Percentiles rank a stretch among this genome's conserved stretches.
These are phyloP conservation scores for Epichloe sibirici DNA, from an alignment of 2,329 filamentous ascomycete genomes.

Conservation along the genomic window DNA sequence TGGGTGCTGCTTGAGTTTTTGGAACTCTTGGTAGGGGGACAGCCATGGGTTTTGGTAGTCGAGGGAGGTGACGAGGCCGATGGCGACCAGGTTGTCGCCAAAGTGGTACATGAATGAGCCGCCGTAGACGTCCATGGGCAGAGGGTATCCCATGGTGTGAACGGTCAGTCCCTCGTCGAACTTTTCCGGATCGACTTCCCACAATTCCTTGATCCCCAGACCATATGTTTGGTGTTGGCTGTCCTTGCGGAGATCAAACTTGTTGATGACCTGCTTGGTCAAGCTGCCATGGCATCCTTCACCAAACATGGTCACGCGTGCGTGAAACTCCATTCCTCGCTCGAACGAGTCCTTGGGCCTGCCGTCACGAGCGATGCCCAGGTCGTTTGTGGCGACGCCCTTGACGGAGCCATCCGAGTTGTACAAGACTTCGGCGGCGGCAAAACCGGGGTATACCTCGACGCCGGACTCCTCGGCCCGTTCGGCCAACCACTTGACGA, in stretches of 20 bases:
- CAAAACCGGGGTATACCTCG: constrained; percentile 92
- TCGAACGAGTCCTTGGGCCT: constrained; percentile 85
- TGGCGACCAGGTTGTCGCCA: constrained; percentile 86
- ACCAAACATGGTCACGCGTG: constrained; percentile 77
- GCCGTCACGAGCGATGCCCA: constrained; percentile 71
- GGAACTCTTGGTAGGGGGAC: constrained; percentile 90
- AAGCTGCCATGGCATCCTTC: constrained; percentile 95
- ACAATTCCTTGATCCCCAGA: constrained; percentile 89
- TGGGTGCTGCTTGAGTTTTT: constrained; percentile 98
- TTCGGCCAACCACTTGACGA: constrained; percentile 91
- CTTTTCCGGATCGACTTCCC: constrained; percentile 89
- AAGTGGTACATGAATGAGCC: constrained; percentile 99
- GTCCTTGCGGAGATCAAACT: constrained; percentile 79
- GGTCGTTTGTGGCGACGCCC: constrained; percentile 91
- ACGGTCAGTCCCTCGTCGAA: constrained; percentile 76
- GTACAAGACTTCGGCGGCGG: constrained; percentile 86
- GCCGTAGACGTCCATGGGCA: constrained; percentile 82
- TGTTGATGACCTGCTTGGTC: constrained; percentile 89
- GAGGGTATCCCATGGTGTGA: constrained; percentile 87
- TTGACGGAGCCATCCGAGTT: constrained; percentile 74
- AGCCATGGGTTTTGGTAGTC: constrained; percentile 97
- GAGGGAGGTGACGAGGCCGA: constrained; percentile 83
- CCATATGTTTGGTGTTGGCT: constrained; percentile 93
- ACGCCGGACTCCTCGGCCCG: constrained; percentile 93
- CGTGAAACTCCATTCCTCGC: constrained; percentile 97